A percentile compares a stretch with the other conserved stretches of the same genome.
Conservation (phyloP, 1,139 yeast genomes). For the Hansenula sp. region DNA sequence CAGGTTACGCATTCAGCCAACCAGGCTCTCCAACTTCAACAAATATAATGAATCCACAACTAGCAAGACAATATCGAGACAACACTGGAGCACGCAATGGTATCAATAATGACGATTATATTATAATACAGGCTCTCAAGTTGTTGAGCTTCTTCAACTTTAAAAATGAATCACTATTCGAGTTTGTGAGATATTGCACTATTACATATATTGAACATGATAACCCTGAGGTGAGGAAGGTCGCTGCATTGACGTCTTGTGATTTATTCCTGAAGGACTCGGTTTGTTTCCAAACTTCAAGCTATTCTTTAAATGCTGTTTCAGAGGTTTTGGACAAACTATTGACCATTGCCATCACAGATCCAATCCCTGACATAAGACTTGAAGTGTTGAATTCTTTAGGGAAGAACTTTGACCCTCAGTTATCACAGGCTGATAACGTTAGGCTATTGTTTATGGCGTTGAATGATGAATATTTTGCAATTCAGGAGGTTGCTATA, state of each 20-base stretch:
- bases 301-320: constrained; percentile 79
- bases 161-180: constrained; percentile 72
- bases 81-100: constrained; percentile 68
- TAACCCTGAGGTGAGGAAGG: constrained; percentile 73
- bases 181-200: constrained; percentile 82
- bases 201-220: constrained; percentile 78
- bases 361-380: constrained; percentile 80
- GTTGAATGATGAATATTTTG: constrained; percentile 84
- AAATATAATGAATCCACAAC: constrained; percentile 55
- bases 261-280: constrained; percentile 78
- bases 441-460: constrained; percentile 84
- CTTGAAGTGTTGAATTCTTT: constrained; percentile 72
- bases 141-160: constrained; percentile 77
- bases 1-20: constrained; percentile 77
- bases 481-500: constrained; percentile 77
- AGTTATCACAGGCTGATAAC: constrained; percentile 89
- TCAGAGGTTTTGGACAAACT: constrained; percentile 80
- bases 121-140: constrained; percentile 34
- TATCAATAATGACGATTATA: constrained; percentile 31
- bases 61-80: constrained; percentile 77
- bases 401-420: constrained; percentile 81
- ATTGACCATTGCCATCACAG: constrained; percentile 84
- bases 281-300: constrained; percentile 80
- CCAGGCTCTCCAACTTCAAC: constrained; percentile 79
- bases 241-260: constrained; percentile 84